Base-by-base conservation (phyloP, 1,284 basidiomycete genomes). In the Melampsora larici-populina region DNA sequence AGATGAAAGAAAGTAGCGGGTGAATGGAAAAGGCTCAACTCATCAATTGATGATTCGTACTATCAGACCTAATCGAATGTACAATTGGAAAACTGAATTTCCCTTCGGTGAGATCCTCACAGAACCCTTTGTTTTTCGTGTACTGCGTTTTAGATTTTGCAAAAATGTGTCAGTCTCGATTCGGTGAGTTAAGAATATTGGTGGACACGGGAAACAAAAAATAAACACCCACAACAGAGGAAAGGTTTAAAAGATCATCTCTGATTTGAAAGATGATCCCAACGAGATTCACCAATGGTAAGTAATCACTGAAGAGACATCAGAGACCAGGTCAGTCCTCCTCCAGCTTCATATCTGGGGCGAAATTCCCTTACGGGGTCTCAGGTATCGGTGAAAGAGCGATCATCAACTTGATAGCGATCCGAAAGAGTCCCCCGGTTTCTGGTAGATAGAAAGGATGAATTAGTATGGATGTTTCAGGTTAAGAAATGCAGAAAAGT, bases 401-500 rank as follows among this genome's bases (percentile, higher is more conserved):
- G 91, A 95, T 94, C 93, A 99, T 96, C 46, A 99, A 87, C 84
- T 95, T 97, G 83, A 97, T 89, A 0, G 92, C 94, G 69, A 99
- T 90, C 17, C 96, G 87, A 81, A 99, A 91, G 15, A 99, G 87
- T 0, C 96, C 95, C 0, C 97, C 96, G 0, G 96, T 99, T 84
- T 99, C 96, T 97, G 15, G 7, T 58, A 26, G 24, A 43, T 26
- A 29, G 17, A 18, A 70, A 31, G 17, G n/a, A 26, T 24, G 36
- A 48, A 17, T 36, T 24, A 29, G 33, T 49, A 17, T 3, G 26
- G 4, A 31, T 13, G 24, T 24, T 40, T n/a, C 9, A 36, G 67
- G 49, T 8, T 26, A 70, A 36, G 15, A 36, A 68, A 40, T 46
- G 48, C 15, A 9, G 7, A 51, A 74, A 24, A 73, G 55, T 5